phyloP scores from a whole-genome alignment of 176 grass and related monocot species.

The Aegilops bicornis region DNA sequence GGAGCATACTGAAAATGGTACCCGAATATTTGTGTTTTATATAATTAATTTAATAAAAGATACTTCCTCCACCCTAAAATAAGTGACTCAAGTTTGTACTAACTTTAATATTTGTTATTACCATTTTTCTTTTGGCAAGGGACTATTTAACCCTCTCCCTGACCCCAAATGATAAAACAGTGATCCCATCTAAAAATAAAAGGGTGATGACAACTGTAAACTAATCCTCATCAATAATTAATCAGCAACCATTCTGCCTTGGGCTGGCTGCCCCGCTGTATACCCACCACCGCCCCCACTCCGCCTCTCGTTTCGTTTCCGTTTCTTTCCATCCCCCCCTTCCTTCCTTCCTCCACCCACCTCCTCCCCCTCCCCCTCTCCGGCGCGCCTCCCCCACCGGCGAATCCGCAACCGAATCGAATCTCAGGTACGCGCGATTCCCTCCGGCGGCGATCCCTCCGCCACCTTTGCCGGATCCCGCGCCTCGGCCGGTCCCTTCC shows the following conservation, averaged over 20 bases:
- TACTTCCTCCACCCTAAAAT: too few species aligned
- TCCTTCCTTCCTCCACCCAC: not conserved
- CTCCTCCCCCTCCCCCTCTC: not conserved
- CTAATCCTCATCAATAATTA: too few species aligned
- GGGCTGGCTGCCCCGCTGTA: slow-evolving; percentile 11
- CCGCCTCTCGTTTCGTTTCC: slow-evolving; percentile 20
- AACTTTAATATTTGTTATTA: too few species aligned
- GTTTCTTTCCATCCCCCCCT: not conserved
- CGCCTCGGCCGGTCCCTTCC: not conserved
- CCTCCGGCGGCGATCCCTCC: not conserved
- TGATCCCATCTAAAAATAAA: too few species aligned
- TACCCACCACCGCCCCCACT: slow-evolving; percentile 14
- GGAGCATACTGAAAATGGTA: too few species aligned
- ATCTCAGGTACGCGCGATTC: slow-evolving; percentile 32
- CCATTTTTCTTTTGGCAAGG: too few species aligned
- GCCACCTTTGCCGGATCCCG: not conserved
- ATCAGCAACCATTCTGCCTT: not conserved
- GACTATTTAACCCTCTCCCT: too few species aligned
- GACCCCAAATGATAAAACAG: too few species aligned
- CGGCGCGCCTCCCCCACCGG: not conserved
- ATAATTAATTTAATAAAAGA: too few species aligned
- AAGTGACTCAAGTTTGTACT: too few species aligned
- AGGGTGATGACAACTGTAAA: too few species aligned
- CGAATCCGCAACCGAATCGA: not conserved
- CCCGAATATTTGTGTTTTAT: too few species aligned